Base-by-base conservation (phyloP, 441 rosid genomes). In the Euphorbia schlechtendalii region DNA sequence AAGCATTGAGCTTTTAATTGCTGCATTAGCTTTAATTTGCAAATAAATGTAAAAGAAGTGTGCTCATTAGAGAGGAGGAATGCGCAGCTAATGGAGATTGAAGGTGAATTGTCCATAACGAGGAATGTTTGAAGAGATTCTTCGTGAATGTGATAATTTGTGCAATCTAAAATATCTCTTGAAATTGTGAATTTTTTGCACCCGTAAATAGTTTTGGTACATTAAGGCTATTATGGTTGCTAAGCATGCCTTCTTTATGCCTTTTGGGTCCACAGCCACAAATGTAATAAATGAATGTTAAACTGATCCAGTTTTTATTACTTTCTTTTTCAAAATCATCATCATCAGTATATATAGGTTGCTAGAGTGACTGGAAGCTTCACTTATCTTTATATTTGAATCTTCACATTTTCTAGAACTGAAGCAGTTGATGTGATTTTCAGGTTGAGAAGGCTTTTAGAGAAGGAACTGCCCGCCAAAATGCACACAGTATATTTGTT, bases 361-460 rank as follows among this genome's bases (percentile, higher is more conserved):
- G 32, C 20, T 20, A n/a, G 15, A 46, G 12, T 0, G 20, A 38
- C 18, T 28, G 22, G 21, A 45, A 45, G 43, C 28, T 25, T 58
- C 24, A 21, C 55, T 57, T 12, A 45, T 66, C 22, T 63, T 56
- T 17, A 28, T 10, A 22, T 38, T 48, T 67, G 54, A 34, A 64
- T 57, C 28, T 22, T 55, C 8, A 57, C 30, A 32, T 59, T 14
- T 49, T 73, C 69, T 24, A 36, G 22, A 49, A 21, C 48, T 40
- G 57, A 28, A 41, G 52, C 34, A 21, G 30, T 15, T 64, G 28
- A 18, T 75, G 53, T 24, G 45, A 41, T 62, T 73, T 80, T 73
- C 87, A 93, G 99, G 97, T 93, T 73, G 99, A 93, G 65, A 93
- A 93, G 76, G 99, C 99, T 70, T 90, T 86, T 73, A 88, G 99